Evolutionary conservation across 2,329 filamentous ascomycete genomes (phyloP).

Genomic region (Fonsecaea pugnacius): DNA sequence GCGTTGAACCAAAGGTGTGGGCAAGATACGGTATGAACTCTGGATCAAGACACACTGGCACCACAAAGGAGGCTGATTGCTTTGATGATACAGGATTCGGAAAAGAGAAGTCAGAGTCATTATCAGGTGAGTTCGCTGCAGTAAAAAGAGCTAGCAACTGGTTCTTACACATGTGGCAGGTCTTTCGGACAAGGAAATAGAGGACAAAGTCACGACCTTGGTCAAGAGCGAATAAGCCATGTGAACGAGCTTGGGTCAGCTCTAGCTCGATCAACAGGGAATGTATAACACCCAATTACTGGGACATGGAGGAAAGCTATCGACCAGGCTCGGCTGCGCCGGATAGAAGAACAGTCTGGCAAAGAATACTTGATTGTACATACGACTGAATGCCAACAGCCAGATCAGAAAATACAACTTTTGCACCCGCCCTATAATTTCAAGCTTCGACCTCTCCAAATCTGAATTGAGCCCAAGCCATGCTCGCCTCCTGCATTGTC

Average conservation of each 20-base stretch:
- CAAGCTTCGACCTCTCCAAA: conserved; percentile 46
- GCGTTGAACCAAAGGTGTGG: conserved; percentile 82
- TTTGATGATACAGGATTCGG: conserved; percentile 60
- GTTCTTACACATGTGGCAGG: conserved; percentile 48
- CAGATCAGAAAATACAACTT: background rate
- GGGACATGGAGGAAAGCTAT: conserved; percentile 11
- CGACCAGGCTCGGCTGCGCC: background rate
- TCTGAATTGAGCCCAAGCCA: conserved; percentile 61
- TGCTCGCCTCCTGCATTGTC: conserved; percentile 56
- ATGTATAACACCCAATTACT: conserved; percentile 8
- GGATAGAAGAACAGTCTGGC: background rate
- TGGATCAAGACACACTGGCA: background rate
- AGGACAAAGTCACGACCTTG: conserved; percentile 67
- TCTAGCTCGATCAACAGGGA: background rate
- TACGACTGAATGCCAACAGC: conserved; percentile 19
- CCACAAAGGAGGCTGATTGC: conserved; percentile 29
- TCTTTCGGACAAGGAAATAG: conserved; percentile 71
- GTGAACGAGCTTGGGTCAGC: background rate
- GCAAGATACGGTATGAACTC: conserved; percentile 79
- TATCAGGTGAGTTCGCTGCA: conserved; percentile 57
- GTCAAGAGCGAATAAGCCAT: conserved; percentile 57
- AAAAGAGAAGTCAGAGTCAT: conserved; percentile 67
- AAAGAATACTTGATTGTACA: conserved; percentile 32
- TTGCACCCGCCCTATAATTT: background rate
- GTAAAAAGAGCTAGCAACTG: background rate